Base-by-base conservation (phyloP, 75 land plant species). In the Pseudotsuga menziesii region DNA sequence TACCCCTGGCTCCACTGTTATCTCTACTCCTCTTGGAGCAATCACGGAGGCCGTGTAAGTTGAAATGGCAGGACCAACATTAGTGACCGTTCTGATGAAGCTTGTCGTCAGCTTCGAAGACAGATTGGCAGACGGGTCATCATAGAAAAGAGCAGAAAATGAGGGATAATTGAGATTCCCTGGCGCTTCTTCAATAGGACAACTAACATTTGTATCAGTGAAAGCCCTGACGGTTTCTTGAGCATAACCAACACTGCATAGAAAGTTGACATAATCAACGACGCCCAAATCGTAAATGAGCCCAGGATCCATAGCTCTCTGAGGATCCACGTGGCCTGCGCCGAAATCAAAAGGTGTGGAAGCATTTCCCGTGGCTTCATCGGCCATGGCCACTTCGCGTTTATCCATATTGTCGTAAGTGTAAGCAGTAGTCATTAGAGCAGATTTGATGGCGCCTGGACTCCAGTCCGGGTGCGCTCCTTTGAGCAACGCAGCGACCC, bases 381-480 rank as follows among this genome's bases (percentile, higher is more conserved):
- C 98, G 8, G 82, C 13, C 88, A 95, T 84, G 0, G 84, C 78
- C 11, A 72, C 76, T 0, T 77, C 78, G 11, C 8, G 9, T 8
- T 9, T 48, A 9, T 29, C 1, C 1, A 73, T 75, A 80, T 77
- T 87, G 80, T 94, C 97, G 5, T 61, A 23, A 20, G 80, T 79
- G 54, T 89, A 88, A 1, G 98, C 89, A 2, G 96, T 93, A 0
- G 98, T 94, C 96, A 93, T 93, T 41, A 94, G 75, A 0, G 98
- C 98, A 9, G 98, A 94, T 23, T 79, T 60, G 25, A 94, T 91
- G 13, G 91, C 93, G 2, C 95, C 95, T 2, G 98, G 96, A 56
- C 88, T 82, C 98, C 98, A 95, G 0, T 76, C 80, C 2, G 96
- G 93, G 52, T 93, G 91, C 0, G 91, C 96, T 17, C 82, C 89